Conservation (phyloP, 2,329 filamentous ascomycete species). For the Neonectria faginata region DNA sequence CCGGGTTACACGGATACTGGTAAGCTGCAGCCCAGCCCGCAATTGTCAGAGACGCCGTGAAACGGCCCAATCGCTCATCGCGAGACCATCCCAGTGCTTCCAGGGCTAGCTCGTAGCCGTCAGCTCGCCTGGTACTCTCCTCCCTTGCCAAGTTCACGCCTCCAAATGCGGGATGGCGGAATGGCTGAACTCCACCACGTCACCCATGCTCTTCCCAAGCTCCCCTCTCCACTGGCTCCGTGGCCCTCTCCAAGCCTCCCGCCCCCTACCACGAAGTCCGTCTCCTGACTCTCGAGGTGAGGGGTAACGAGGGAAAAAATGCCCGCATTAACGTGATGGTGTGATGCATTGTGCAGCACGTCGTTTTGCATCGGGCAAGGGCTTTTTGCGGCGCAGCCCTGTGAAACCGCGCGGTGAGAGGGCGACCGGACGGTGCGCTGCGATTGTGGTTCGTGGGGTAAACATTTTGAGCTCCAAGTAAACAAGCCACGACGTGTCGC, state of each 20-base stretch:
- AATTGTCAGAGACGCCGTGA: constrained; percentile 40
- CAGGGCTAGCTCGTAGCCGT: constrained; percentile 36
- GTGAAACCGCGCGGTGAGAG: constrained; percentile 19
- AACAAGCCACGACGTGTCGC: constrained; percentile 43
- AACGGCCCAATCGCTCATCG: constrained; percentile 40
- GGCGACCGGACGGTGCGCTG: constrained; percentile 14
- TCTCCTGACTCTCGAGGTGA: constrained; percentile 43
- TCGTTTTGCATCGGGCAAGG: constrained; percentile 45
- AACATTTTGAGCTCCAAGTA: constrained; percentile 42
- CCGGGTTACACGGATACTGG: constrained; percentile 28
- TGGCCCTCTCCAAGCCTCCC: constrained; percentile 27
- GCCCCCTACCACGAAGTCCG: constrained; percentile 32
- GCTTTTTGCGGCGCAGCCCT: constrained; percentile 28
- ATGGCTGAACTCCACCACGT: constrained; percentile 41
- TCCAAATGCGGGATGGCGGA: constrained; percentile 44
- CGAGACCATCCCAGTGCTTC: constrained; percentile 26
- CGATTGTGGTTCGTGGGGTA: constrained; percentile 32
- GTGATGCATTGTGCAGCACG: constrained; percentile 45
- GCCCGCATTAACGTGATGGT: constrained; percentile 34
- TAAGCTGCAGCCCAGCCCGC: constrained; percentile 40
- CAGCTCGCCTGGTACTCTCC: constrained; percentile 38
- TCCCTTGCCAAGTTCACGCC: constrained; percentile 11
- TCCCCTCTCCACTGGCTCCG: constrained; percentile 7
- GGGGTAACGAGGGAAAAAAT: constrained; percentile 44
- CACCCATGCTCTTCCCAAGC: constrained; percentile 33